These are phyloP conservation scores for Arachis stenosperma DNA, from an alignment of 306 rosid genomes.

Conservation along the genomic window DNA sequence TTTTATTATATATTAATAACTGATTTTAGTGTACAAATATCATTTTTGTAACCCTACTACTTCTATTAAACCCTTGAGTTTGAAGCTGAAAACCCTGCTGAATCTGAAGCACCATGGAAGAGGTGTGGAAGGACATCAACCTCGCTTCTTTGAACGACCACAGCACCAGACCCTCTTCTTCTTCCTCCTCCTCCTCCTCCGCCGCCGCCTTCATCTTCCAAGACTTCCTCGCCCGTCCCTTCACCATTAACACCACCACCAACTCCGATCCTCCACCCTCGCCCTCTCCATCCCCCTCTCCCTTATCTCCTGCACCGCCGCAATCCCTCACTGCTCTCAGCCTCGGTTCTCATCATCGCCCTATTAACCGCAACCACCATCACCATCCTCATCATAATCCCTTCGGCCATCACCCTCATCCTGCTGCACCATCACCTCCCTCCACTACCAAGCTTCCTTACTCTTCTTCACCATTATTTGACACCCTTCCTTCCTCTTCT, in stretches of 20 bases:
- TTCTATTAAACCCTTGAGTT: too few relatives aligned
- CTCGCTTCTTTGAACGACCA: constrained; percentile 48
- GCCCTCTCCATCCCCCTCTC: constrained; percentile 4
- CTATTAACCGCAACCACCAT: background rate
- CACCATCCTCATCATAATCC: constrained; percentile 36
- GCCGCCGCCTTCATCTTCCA: constrained; percentile 51
- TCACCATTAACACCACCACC: constrained; percentile 41
- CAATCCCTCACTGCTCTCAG: constrained; percentile 53
- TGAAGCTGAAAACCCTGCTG: too few relatives aligned
- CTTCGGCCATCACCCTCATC: constrained; percentile 32
- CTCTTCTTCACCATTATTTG: constrained; percentile 36
- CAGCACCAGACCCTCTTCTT: background rate
- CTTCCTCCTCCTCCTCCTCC: background rate
- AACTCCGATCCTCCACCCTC: constrained; percentile 21
- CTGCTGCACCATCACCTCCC: constrained; percentile 15
- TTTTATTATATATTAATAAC: too few relatives aligned
- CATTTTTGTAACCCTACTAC: too few relatives aligned
- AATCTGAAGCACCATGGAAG: constrained; percentile 49
- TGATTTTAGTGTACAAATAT: too few relatives aligned
- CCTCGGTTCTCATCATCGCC: constrained; percentile 43
- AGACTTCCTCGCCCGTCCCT: constrained; percentile 67
- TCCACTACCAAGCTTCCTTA: background rate
- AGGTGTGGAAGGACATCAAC: constrained; percentile 75
- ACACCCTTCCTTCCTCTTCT: constrained; percentile 31
- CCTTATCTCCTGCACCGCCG: constrained; percentile 30